These are phyloP conservation scores for Cyberlindnera samutprakarnensis DNA, from an alignment of 805 yeast genomes.

Conservation along the genomic window DNA sequence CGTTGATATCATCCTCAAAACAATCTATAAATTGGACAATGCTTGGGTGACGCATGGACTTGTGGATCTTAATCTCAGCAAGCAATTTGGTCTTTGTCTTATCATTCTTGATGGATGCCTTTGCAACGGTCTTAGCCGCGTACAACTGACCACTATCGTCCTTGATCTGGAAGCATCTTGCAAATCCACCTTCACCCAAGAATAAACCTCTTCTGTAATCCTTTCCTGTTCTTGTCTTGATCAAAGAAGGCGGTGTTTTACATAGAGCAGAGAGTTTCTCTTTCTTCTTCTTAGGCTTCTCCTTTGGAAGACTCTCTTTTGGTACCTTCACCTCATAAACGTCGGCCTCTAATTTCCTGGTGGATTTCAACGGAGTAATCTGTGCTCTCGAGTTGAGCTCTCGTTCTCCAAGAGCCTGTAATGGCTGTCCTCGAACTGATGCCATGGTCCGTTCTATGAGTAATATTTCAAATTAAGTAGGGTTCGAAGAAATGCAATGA, in stretches of 20 bases:
- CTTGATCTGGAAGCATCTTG: constrained; percentile 95
- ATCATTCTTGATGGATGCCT: constrained; percentile 83
- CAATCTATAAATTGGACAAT: constrained; percentile 92
- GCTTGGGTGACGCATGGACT: constrained; percentile 79
- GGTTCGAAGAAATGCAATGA: too few species aligned
- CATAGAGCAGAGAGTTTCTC: constrained; percentile 88
- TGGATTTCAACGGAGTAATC: constrained; percentile 23
- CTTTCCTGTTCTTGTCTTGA: constrained; percentile 77
- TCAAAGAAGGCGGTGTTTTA: constrained; percentile 93
- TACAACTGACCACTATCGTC: constrained; percentile 79
- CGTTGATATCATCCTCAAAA: constrained; percentile 93
- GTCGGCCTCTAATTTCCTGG: constrained; percentile 18
- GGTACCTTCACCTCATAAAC: constrained; percentile 8
- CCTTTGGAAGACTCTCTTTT: constrained; percentile 16
- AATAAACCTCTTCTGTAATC: constrained; percentile 87
- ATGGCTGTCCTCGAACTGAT: constrained; percentile 29
- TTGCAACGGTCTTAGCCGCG: constrained; percentile 98
- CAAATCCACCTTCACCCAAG: constrained; percentile 98
- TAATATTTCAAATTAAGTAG: too few species aligned
- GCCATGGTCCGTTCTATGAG: constrained; percentile 23
- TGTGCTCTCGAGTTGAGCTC: constrained; percentile 27
- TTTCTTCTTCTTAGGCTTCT: constrained; percentile 61
- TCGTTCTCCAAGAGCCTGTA: constrained; percentile 29
- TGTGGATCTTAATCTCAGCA: constrained; percentile 93
- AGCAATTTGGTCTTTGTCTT: constrained; percentile 78